phyloP scores from a whole-genome alignment of 176 grass and related monocot species.

The Oryza australiensis region DNA sequence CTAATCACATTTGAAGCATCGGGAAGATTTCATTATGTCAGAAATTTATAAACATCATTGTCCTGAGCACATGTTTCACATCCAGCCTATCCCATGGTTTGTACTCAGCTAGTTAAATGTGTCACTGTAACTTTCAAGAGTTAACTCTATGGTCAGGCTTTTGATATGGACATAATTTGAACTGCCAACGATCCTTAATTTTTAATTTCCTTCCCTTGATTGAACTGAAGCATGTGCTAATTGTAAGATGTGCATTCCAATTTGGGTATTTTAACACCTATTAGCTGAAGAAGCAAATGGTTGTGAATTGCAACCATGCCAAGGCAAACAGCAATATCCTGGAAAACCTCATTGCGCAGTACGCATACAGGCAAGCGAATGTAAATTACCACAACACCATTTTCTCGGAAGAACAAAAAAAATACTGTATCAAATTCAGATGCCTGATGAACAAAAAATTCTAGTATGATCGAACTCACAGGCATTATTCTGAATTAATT shows the following conservation, averaged over 20 bases:
- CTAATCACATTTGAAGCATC: background rate
- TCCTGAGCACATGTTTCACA: background rate
- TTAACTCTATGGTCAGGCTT: background rate
- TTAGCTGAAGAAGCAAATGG: background rate
- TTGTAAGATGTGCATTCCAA: background rate
- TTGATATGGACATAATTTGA: background rate
- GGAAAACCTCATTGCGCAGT: background rate
- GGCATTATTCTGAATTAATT: background rate
- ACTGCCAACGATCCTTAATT: too few species aligned
- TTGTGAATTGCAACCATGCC: background rate
- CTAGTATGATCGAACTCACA: too few species aligned
- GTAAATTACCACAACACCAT: background rate
- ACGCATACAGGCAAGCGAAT: background rate
- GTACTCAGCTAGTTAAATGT: background rate
- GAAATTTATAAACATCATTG: background rate
- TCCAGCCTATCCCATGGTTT: background rate
- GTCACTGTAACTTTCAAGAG: slow-evolving; percentile 2
- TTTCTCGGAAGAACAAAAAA: background rate
- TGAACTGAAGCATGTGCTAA: background rate
- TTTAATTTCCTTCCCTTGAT: background rate
- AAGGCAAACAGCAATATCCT: background rate
- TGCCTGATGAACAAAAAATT: too few species aligned
- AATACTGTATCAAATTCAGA: too few species aligned
- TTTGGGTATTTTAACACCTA: too few species aligned
- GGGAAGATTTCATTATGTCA: too few species aligned